These are phyloP conservation scores for Eimeria praecox DNA, from an alignment of 169 alveolate genomes.

Conservation along the genomic window DNA sequence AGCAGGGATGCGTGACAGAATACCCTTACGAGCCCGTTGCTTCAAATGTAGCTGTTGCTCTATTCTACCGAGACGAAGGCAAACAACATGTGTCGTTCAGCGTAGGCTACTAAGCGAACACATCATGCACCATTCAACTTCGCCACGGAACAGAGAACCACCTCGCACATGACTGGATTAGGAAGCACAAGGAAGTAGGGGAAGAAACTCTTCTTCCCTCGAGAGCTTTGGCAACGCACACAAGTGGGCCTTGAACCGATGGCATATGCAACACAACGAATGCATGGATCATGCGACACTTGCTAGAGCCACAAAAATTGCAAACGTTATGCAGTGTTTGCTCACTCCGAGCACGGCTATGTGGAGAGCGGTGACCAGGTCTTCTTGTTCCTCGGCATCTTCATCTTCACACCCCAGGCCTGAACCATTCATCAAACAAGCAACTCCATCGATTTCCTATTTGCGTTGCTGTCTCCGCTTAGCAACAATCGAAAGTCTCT, in stretches of 20 bases:
- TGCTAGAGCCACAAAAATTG: background rate
- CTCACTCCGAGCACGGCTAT: slow-evolving; percentile 50
- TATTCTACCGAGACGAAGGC: background rate
- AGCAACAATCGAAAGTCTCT: background rate
- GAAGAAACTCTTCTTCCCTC: background rate
- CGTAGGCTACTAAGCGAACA: background rate
- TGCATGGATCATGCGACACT: background rate
- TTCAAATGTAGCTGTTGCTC: background rate
- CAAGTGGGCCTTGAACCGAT: background rate
- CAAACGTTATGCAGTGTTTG: background rate
- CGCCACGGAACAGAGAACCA: background rate
- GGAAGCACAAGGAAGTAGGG: background rate
- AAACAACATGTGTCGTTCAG: background rate
- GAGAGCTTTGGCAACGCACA: background rate
- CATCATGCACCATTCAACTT: background rate
- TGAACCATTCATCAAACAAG: background rate
- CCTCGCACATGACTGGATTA: background rate
- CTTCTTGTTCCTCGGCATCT: background rate
- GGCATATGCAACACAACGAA: background rate
- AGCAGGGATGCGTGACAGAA: background rate
- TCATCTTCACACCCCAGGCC: slow-evolving; percentile 20
- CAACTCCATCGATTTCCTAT: background rate
- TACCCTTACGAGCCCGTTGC: background rate
- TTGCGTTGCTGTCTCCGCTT: background rate
- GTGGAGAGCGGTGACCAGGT: slow-evolving; percentile 19